Evolutionary conservation across 202 grass and related monocot genomes (phyloP).

Genomic region (Tripidium arundinaceum): DNA sequence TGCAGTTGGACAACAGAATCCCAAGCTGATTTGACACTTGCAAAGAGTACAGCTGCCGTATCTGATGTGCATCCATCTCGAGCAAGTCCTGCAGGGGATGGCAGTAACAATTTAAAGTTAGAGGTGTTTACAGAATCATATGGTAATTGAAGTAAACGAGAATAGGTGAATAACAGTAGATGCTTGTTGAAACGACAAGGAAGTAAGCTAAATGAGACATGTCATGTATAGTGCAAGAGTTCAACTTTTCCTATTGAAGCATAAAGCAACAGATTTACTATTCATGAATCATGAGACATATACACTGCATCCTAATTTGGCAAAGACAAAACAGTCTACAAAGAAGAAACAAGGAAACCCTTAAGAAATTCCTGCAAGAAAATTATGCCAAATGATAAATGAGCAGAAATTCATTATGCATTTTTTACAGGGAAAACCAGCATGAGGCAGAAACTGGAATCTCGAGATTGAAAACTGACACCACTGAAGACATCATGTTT

Average conservation of each 20-base stretch:
- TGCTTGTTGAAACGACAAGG: conserved; percentile 2
- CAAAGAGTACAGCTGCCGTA: conserved; percentile 68
- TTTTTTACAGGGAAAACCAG: not conserved
- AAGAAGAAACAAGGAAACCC: not conserved
- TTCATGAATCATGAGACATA: not conserved
- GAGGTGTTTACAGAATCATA: not conserved
- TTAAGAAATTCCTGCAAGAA: not conserved
- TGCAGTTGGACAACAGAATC: conserved; percentile 68
- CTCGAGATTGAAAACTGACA: not conserved
- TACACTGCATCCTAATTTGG: not conserved
- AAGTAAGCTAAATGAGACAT: conserved; percentile 8
- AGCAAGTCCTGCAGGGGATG: conserved; percentile 60
- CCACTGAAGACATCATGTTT: not conserved
- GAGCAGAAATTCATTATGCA: not conserved
- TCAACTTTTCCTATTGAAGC: not conserved
- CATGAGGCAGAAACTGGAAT: not conserved
- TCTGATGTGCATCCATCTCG: conserved; percentile 84
- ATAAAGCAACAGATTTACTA: not conserved
- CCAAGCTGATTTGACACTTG: conserved; percentile 71
- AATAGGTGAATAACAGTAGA: not conserved
- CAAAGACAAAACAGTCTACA: not conserved
- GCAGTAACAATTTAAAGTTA: conserved; percentile 5
- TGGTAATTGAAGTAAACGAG: not conserved
- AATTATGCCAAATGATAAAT: not conserved
- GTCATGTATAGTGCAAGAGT: not conserved